Percentiles rank a stretch among this genome's conserved stretches.
Conservation (phyloP, 176 grass and related monocot genomes). For the Alopecurus myosuroides region DNA sequence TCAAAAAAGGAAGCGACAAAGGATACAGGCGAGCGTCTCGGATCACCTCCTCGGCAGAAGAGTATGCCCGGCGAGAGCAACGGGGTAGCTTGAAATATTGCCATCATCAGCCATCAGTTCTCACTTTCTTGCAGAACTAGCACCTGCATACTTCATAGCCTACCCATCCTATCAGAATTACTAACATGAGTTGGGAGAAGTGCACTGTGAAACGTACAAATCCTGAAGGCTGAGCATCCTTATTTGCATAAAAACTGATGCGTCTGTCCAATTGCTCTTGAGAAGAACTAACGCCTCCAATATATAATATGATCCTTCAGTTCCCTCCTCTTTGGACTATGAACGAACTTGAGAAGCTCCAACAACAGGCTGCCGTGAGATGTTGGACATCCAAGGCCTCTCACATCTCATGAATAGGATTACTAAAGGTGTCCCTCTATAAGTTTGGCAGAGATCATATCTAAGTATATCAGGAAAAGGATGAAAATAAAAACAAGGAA, state of each 20-base stretch:
- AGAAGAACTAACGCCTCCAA: conserved; percentile 29
- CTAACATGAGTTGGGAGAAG: conserved; percentile 34
- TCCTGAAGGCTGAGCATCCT: conserved; percentile 31
- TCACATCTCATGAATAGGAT: conserved; percentile 45
- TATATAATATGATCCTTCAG: conserved; percentile 29
- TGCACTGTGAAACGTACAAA: conserved; percentile 32
- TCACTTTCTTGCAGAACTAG: conserved; percentile 45
- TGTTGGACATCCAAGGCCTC: conserved; percentile 39
- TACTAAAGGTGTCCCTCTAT: conserved; percentile 40
- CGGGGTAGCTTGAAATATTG: conserved; percentile 33
- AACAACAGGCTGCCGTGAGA: conserved; percentile 29
- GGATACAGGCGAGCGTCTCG: too few species aligned
- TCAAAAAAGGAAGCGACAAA: too few species aligned
- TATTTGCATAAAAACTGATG: conserved; percentile 43
- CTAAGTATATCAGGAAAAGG: neutral
- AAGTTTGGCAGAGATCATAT: conserved; percentile 12
- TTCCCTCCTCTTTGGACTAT: conserved; percentile 53
- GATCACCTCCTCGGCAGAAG: too few species aligned
- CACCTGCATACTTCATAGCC: conserved; percentile 31
- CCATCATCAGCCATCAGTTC: conserved; percentile 41
- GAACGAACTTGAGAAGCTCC: conserved; percentile 37
- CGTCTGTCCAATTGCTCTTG: conserved; percentile 29
- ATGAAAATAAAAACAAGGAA: neutral
- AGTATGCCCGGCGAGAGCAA: too few species aligned
- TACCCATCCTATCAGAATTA: conserved; percentile 45